Conservation (phyloP, 2,329 filamentous ascomycete genomes). For the Aspergillus tubingensis region DNA sequence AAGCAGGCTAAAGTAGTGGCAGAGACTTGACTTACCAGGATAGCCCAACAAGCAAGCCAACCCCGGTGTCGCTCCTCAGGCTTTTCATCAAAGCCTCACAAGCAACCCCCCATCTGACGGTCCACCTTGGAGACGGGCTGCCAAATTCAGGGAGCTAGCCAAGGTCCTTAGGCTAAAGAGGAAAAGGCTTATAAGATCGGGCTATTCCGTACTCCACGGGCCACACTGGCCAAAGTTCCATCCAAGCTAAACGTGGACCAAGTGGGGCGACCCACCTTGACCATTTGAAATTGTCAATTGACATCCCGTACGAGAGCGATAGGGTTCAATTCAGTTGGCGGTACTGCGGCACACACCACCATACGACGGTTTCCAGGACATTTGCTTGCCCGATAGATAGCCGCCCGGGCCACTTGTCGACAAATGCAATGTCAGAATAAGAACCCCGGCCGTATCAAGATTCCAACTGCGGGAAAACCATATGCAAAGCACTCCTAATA, state of each 20-base stretch:
- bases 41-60: background rate
- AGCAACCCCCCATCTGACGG: background rate
- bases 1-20: slow-evolving; percentile 1
- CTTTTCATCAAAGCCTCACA: slow-evolving; percentile 7
- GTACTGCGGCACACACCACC: background rate
- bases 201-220: slow-evolving; percentile 2
- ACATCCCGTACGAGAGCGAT: background rate
- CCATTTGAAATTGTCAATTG: background rate
- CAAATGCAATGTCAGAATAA: background rate
- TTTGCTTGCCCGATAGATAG: background rate
- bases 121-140: slow-evolving; percentile 1
- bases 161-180: background rate
- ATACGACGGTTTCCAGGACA: background rate
- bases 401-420: background rate
- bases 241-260: slow-evolving; percentile 1
- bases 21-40: background rate
- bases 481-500: background rate
- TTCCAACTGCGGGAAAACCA: background rate
- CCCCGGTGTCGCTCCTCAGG: background rate
- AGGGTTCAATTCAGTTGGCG: background rate
- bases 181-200: background rate
- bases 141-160: background rate
- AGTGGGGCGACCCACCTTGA: slow-evolving; percentile 1
- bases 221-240: slow-evolving; percentile 5
- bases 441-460: background rate